Percentiles rank a stretch among this genome's conserved stretches.
These are phyloP conservation scores for Euphrasia arctica DNA, from an alignment of 305 asterid genomes.

Conservation along the genomic window DNA sequence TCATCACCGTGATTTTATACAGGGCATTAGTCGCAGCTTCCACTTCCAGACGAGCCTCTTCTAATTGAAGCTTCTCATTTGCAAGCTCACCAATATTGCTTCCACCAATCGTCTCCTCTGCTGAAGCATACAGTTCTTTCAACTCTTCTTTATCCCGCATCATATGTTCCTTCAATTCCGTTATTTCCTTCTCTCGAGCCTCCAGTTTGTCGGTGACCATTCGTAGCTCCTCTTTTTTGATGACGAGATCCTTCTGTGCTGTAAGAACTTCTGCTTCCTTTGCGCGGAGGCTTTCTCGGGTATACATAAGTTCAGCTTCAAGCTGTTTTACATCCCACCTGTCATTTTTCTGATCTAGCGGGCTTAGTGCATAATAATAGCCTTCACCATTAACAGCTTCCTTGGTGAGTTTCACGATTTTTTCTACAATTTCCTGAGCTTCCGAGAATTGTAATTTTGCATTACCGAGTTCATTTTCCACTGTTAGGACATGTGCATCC, in stretches of 20 bases:
- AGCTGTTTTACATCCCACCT: slow-evolving; percentile 53
- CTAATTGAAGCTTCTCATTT: slow-evolving; percentile 68
- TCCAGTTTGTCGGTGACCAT: slow-evolving; percentile 42
- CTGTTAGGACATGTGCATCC: slow-evolving; percentile 49
- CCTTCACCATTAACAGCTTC: slow-evolving; percentile 39
- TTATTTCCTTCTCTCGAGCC: slow-evolving; percentile 56
- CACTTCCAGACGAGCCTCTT: slow-evolving; percentile 70
- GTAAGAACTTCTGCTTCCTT: slow-evolving; percentile 69
- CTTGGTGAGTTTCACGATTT: slow-evolving; percentile 64
- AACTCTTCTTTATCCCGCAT: slow-evolving; percentile 41
- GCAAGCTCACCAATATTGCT: slow-evolving; percentile 57
- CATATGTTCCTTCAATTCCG: slow-evolving; percentile 46
- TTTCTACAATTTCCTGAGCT: slow-evolving; percentile 64
- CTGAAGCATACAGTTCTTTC: slow-evolving; percentile 49
- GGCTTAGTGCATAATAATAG: slow-evolving; percentile 20
- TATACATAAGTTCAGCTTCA: slow-evolving; percentile 57
- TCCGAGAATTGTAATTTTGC: slow-evolving; percentile 50
- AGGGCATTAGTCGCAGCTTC: slow-evolving; percentile 78
- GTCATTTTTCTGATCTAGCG: slow-evolving; percentile 26
- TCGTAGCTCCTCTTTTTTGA: slow-evolving; percentile 67
- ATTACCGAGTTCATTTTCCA: slow-evolving; percentile 49
- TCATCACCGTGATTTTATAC: slow-evolving; percentile 61
- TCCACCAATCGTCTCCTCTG: slow-evolving; percentile 54
- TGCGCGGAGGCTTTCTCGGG: slow-evolving; percentile 54
- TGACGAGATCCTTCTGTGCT: slow-evolving; percentile 50